These are phyloP conservation scores for Oidium heveae DNA, from an alignment of 2,329 filamentous ascomycete genomes.

Conservation along the genomic window DNA sequence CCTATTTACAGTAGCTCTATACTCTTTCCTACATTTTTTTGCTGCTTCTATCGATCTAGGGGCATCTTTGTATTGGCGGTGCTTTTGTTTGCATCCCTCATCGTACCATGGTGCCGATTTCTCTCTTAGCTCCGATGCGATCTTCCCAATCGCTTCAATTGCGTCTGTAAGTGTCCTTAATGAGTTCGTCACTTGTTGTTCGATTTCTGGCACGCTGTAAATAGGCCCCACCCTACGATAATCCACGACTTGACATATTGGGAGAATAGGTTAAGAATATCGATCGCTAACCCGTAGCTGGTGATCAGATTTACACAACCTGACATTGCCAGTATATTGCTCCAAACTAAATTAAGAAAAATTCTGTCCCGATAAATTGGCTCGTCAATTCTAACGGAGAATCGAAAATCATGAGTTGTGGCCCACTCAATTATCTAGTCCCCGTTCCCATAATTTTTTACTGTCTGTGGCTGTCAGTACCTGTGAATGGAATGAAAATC, in stretches of 20 bases:
- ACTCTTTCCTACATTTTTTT: neutral
- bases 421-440: no score
- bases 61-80: no score
- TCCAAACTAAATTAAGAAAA: neutral
- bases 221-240: no score
- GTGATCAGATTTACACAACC: neutral
- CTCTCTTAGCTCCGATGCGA: no score
- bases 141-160: no score
- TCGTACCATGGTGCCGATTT: no score
- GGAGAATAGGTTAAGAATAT: neutral
- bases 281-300: neutral
- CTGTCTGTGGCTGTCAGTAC: neutral
- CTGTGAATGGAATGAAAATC: neutral
- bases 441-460: neutral
- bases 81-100: no score
- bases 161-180: no score
- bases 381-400: neutral
- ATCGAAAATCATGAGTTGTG: neutral
- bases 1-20: neutral
- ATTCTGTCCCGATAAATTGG: neutral
- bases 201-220: no score
- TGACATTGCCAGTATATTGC: neutral
- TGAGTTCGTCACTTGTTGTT: no score
- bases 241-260: neutral
- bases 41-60: neutral